These are phyloP conservation scores for Phytophthora tentaculata DNA, from an alignment of 352 stramenopile genomes.

Conservation along the genomic window DNA sequence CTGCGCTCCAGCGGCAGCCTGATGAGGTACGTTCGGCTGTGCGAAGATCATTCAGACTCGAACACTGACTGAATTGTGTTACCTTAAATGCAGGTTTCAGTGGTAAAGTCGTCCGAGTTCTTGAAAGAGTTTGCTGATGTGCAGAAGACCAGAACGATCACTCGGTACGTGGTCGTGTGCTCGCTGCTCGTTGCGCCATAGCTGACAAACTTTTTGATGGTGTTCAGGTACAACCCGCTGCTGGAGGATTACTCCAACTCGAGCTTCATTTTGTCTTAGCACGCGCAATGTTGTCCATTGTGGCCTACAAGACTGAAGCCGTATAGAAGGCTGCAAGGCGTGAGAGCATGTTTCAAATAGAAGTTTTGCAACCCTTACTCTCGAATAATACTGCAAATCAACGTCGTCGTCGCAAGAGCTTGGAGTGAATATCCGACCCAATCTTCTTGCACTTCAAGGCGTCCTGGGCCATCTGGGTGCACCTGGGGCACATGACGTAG, in stretches of 20 bases:
- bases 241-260: constrained; percentile 92
- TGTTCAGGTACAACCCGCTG: constrained; percentile 86
- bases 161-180: constrained; percentile 46
- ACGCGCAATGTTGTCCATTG: not conserved
- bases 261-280: constrained; percentile 87
- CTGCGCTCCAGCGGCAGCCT: constrained; percentile 51
- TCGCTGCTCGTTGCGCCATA: constrained; percentile 1
- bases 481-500: constrained; percentile 71
- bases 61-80: not conserved
- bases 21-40: constrained; percentile 44
- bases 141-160: constrained; percentile 84
- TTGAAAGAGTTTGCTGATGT: constrained; percentile 82
- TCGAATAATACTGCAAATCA: constrained; percentile 14
- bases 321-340: not conserved
- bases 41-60: not conserved
- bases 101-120: constrained; percentile 85
- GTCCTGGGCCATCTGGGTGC: constrained; percentile 41
- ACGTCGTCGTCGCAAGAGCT: constrained; percentile 39
- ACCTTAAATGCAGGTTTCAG: constrained; percentile 56
- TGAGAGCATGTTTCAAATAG: constrained; percentile 22
- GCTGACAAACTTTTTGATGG: constrained; percentile 6
- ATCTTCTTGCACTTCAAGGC: constrained; percentile 59
- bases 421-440: constrained; percentile 37
- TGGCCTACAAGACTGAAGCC: constrained; percentile 8
- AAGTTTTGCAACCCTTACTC: constrained; percentile 16